Evolutionary conservation across 2,329 filamentous ascomycete species (phyloP).

Genomic region (Aschersonia sp.): DNA sequence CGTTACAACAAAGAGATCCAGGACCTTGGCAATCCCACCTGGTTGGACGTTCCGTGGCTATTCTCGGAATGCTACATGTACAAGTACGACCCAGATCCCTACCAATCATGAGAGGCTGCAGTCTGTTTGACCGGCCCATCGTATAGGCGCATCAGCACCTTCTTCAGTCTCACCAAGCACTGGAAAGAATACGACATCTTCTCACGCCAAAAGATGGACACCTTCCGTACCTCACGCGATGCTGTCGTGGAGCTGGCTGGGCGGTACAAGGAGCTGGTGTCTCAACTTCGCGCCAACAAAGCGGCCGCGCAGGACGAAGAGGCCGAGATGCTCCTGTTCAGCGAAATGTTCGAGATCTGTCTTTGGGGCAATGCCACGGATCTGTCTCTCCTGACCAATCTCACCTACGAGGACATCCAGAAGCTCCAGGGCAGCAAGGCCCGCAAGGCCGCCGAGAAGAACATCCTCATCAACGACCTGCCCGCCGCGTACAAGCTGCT

Average conservation of each 20-base stretch:
- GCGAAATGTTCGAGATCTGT: constrained; percentile 91
- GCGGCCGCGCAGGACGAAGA: constrained; percentile 42
- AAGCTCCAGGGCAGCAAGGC: constrained; percentile 85
- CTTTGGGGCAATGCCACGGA: constrained; percentile 97
- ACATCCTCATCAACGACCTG: constrained; percentile 83
- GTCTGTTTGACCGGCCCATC: neutral
- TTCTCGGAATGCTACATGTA: constrained; percentile 93
- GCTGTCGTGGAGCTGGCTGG: constrained; percentile 71
- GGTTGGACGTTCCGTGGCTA: constrained; percentile 81
- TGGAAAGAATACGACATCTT: constrained; percentile 93
- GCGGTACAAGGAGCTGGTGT: constrained; percentile 62
- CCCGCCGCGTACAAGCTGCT: constrained; percentile 55
- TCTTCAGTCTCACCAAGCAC: constrained; percentile 61
- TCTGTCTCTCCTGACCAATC: constrained; percentile 74
- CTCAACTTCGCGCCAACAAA: constrained; percentile 44
- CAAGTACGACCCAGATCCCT: constrained; percentile 30
- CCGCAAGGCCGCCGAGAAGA: constrained; percentile 74
- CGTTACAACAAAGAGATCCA: constrained; percentile 79
- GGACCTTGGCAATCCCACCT: constrained; percentile 56
- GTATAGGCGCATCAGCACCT: constrained; percentile 56
- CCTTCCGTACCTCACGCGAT: constrained; percentile 81
- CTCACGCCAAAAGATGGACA: constrained; percentile 75
- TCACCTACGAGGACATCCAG: constrained; percentile 93
- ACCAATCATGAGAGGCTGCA: too few species aligned
- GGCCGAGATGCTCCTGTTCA: constrained; percentile 67